Base-by-base conservation (phyloP, 1,284 basidiomycete genomes). In the Rhizopogon hawkerae region DNA sequence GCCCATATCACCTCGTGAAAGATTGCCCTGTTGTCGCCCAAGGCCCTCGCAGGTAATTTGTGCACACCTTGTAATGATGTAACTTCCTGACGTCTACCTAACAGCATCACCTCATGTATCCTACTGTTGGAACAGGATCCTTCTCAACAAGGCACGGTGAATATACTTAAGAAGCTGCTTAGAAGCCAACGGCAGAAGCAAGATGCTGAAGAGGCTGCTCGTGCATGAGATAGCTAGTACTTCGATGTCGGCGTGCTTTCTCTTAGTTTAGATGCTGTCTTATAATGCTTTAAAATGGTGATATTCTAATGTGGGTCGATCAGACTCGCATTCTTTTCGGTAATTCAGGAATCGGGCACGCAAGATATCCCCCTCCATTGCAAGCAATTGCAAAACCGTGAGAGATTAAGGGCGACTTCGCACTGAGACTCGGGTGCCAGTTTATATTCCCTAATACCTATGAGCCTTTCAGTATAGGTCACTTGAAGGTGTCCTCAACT, bases 11-110 rank as follows among this genome's bases (percentile, higher is more conserved):
- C 58, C 54, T 71, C 14, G 54, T 76, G 11, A 71, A 76, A 55
- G 68, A 73, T 16, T 85, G 83, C 59, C 74, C 77, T n/a, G 56
- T 73, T 23, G 70, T 80, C 3, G 55, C 54, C 7, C 62, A 67
- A 52, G 81, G 81, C 6, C 67, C 74, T 1, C 62, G 67, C 50
- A 79, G 76, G 83, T 83, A 11, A 54, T 38, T 65, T 47, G 34
- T 42, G 10, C 50, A 13, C 35, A 21, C 39, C 29, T 35, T 38
- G 14, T 49, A 36, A 23, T 18, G 5, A 36, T 35, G 11, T 38
- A 11, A n/a, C 14, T 48, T 23, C 33, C 21, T 47, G 13, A 44
- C 45, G 34, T 43, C 47, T 50, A 56, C 24, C 29, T 35, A 49
- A 59, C 34, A 78, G 81, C 50, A 69, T 81, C 33, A 58, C 64